Base-by-base conservation (phyloP, 2,329 filamentous ascomycete genomes). In the Diaporthe vaccinii region DNA sequence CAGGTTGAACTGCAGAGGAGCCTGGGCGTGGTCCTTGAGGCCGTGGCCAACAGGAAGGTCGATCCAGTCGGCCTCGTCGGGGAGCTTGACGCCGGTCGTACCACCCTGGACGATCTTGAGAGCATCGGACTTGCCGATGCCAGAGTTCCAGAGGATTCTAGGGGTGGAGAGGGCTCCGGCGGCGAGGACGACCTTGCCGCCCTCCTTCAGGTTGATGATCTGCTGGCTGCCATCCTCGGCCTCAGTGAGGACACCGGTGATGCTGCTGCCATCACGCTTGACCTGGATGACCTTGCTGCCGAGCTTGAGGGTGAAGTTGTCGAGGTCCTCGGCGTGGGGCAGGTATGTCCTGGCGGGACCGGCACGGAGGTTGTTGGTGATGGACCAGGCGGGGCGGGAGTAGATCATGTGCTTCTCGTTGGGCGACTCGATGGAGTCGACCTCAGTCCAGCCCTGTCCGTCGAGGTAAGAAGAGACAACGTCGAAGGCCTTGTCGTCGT, bases 231-330 rank as follows among this genome's bases (percentile, higher is more conserved):
- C 75, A 39, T 78, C 75, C 44, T 73, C 74, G 25, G 68, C 53
- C 74, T 79, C 77, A 31, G 74, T 61, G 62, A 78, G 75, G 34
- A 80, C 79, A 9, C 79, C 78, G 20, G 79, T 79, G 49, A 78
- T 55, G 51, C 72, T 75, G 74, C 78, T 78, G 58, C 76, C 77
- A 31, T 72, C 73, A 1, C 79, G 78, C 51, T 77, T 74, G 15
- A 77, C 78, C 53, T 77, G 78, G 20, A 78, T 70, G 14, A 80
- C 79, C 74, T 79, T 78, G 58, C 75, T 77, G 72, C 77, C 77
- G 20, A 79, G 74, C 71, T 78, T 75, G 31, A 79, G 77, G 53
- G 77, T 78, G 75, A 80, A 80, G 75, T 79, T 80, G 72, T 76
- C 74, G 9, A 79, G 75, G 34, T 61, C 72, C 70, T 79, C 53